Conservation (phyloP, 2,329 filamentous ascomycete species). For the Sphaerulina vaccinii region DNA sequence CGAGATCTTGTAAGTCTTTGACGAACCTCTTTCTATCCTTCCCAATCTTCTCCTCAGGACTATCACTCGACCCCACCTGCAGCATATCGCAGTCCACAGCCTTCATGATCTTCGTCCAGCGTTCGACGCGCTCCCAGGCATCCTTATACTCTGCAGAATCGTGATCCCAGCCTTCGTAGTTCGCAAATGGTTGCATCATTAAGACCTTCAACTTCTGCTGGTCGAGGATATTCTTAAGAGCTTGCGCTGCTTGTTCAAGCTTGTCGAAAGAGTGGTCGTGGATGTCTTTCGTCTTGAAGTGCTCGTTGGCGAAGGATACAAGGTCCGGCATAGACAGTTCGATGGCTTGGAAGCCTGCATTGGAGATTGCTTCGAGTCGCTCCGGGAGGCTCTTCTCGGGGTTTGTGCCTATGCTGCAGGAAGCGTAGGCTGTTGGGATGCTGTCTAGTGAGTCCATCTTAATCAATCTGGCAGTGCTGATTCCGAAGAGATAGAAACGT, state of each 20-base stretch:
- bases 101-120: constrained; percentile 72
- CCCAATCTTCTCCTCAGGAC: constrained; percentile 54
- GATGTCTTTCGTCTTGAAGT: constrained; percentile 47
- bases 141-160: constrained; percentile 59
- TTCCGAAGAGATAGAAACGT: too few relatives aligned
- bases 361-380: constrained; percentile 62
- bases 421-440: constrained; percentile 56
- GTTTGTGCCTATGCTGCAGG: constrained; percentile 55
- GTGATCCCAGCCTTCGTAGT: constrained; percentile 72
- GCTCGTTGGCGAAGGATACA: constrained; percentile 57
- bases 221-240: constrained; percentile 57
- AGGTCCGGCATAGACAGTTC: constrained; percentile 76
- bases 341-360: constrained; percentile 65
- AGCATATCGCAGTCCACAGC: constrained; percentile 68
- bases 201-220: constrained; percentile 60
- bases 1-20: constrained; percentile 62
- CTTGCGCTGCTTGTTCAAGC: constrained; percentile 54
- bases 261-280: constrained; percentile 59
- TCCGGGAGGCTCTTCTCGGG: constrained; percentile 54
- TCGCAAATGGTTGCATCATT: constrained; percentile 72
- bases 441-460: constrained; percentile 26
- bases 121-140: constrained; percentile 61
- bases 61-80: constrained; percentile 67
- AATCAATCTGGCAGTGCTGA: neutral
- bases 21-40: constrained; percentile 54